Evolutionary conservation across 2,329 filamentous ascomycete species (phyloP), one percentile per base, ranked within the genome.

Genomic region (Alternaria dauci): DNA sequence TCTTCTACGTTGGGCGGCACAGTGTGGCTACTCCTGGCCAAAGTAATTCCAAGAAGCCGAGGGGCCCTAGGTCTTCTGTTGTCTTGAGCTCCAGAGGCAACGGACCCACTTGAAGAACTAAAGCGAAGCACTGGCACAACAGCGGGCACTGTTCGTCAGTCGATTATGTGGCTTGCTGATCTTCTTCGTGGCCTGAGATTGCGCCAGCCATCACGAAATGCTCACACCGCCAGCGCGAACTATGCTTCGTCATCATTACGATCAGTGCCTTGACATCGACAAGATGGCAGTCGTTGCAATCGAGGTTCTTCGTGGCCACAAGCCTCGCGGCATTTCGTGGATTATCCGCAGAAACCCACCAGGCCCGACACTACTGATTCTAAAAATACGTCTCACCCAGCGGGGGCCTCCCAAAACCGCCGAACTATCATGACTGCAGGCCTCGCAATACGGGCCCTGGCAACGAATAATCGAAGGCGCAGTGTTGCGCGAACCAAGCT

Each of bases 381-480:
- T 62, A 66, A 67, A 62, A 65, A 65, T 65, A 65, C 20, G 36
- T 50, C 41, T 63, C 53, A 58, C 59, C 46, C 46, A 50, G 56
- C 58, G 52, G 52, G 52, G 60, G 55, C 39, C 51, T 43, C 53
- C 56, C 39, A 16, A 51, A 59, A 50, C 34, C 46, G 53, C 53
- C 58, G 48, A 58, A 60, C 59, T 48, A 39, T 25, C 52, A 62
- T 61, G 59, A 61, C 48, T 55, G 50, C 61, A 59, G 50, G 62
- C 62, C 57, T 68, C 57, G 58, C 55, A 62, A 59, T 62, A 67
- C 61, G 62, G 62, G 54, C 25, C 47, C 39, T 39, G 44, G 57
- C 59, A 58, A 62, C 69, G 66, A 71, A 69, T 74, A 63, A 70
- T 62, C 58, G 60, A 63, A 53, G 65, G 64, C 64, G 63, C 60